These are phyloP conservation scores for Rhodotorula mucilaginosa DNA, from an alignment of 1,284 basidiomycete genomes.

Conservation along the genomic window DNA sequence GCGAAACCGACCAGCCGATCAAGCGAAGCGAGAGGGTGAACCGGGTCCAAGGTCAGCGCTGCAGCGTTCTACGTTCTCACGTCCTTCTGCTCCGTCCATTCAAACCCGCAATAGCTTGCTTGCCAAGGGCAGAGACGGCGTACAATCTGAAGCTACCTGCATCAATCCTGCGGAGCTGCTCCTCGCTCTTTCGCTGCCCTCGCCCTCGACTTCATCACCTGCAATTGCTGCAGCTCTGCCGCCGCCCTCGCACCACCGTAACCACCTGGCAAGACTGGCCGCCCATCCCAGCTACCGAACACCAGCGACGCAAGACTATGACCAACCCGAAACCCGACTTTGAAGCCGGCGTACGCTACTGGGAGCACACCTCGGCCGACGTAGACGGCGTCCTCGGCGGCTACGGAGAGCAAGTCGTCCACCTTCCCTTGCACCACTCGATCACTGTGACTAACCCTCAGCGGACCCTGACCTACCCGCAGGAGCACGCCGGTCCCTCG, in stretches of 20 bases:
- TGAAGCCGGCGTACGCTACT: conserved; percentile 69
- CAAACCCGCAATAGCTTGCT: no score
- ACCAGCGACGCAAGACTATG: background rate
- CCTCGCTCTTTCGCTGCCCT: no score
- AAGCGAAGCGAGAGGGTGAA: background rate
- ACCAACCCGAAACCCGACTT: conserved; percentile 49
- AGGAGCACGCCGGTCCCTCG: conserved; percentile 69
- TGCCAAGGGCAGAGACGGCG: background rate
- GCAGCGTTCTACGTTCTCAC: no score
- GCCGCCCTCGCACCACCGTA: no score
- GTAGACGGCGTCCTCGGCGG: conserved; percentile 69
- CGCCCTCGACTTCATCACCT: no score
- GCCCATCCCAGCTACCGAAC: no score
- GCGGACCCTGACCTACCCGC: background rate
- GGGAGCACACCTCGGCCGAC: conserved; percentile 68
- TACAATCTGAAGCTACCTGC: no score
- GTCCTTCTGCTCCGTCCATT: no score
- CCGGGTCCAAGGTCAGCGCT: background rate
- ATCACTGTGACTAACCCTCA: background rate
- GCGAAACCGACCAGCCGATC: background rate
- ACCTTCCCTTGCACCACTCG: no score
- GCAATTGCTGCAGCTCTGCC: no score
- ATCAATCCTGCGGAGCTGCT: no score
- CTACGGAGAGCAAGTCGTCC: conserved; percentile 37
- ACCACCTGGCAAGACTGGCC: no score